phyloP scores from a whole-genome alignment of 78 protist genomes.

The Dictyostelium intermedium region DNA sequence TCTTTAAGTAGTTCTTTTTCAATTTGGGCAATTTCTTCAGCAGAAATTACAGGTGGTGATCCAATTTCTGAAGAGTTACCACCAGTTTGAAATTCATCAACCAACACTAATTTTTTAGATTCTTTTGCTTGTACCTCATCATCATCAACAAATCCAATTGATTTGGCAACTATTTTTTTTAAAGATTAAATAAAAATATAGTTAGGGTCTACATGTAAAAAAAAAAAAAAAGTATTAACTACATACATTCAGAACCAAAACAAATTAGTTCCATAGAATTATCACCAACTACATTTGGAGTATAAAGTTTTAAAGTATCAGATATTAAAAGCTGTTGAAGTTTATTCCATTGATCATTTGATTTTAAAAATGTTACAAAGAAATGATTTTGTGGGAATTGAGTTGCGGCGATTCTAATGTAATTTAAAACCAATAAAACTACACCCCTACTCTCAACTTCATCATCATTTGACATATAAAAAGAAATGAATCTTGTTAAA shows the following conservation, averaged over 20 bases:
- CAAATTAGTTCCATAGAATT: background rate
- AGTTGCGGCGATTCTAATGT: constrained; percentile 16
- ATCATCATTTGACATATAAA: background rate
- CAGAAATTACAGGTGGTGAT: background rate
- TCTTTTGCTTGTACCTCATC: background rate
- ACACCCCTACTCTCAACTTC: constrained; percentile 15
- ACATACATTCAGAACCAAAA: constrained; percentile 70
- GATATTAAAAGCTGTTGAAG: background rate
- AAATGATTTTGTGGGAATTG: constrained; percentile 2
- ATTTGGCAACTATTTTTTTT: constrained; percentile 29
- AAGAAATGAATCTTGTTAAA: constrained; percentile 46
- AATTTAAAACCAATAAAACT: constrained; percentile 36
- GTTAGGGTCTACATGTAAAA: background rate
- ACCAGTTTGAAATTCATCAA: constrained; percentile 32
- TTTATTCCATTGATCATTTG: constrained; percentile 46
- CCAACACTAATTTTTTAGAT: background rate
- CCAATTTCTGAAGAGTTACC: background rate
- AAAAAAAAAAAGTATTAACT: background rate
- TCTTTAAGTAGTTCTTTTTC: constrained; percentile 9
- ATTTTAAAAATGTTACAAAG: constrained; percentile 34
- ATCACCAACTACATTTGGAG: background rate
- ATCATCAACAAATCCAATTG: constrained; percentile 67
- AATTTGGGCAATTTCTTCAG: background rate
- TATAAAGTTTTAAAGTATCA: background rate
- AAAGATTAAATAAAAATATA: background rate